Base-by-base conservation (phyloP, 1,139 yeast genomes). In the Candida tunisiensis region DNA sequence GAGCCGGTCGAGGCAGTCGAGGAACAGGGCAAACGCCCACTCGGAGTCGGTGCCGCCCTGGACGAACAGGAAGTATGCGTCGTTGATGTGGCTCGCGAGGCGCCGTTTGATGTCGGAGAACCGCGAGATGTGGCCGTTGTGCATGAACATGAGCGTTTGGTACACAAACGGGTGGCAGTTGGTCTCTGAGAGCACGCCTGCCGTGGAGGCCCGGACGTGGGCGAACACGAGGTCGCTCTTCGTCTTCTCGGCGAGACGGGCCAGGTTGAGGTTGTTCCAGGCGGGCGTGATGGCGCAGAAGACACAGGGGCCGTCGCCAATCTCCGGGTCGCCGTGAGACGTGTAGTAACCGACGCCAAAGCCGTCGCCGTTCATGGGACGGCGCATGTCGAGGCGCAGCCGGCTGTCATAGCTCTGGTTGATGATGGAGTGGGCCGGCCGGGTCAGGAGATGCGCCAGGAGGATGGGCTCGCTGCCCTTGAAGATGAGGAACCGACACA, bases 361-460 rank as follows among this genome's bases (percentile, higher is more conserved):
- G 2, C 98, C 98, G 51, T 88, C 98, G 23, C 98, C 98, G 47
- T 88, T 88, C 38, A 88, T 82, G 3, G 98, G 96, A 31, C 93
- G 70, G 31, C 72, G 63, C 60, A 73, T 74, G 45, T 88, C 98
- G 23, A 88, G 61, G 28, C 98, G 64, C 24, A 88, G 62, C 29
- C 98, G 53, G 18, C 92, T 74, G 48, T 88, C 98, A 43, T 79
- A 88, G 2, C 94, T 80, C 49, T 88, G 98, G 50, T 88, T 88
- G 48, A 88, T 88, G 45, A 88, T 88, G 7, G 95, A 82, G 47
- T 88, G 98, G 1, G 94, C 96, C 0, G 98, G 98, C 34, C 83
- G 69, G 3, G 98, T 88, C 30, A 88, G 62, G 21, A 88, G 60
- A 46, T 85, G 91, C 6, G 93, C 80, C 25, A 88, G 63, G 26